Evolutionary conservation across 1,139 yeast genomes (phyloP).

Genomic region (Kodamaea sp.): DNA sequence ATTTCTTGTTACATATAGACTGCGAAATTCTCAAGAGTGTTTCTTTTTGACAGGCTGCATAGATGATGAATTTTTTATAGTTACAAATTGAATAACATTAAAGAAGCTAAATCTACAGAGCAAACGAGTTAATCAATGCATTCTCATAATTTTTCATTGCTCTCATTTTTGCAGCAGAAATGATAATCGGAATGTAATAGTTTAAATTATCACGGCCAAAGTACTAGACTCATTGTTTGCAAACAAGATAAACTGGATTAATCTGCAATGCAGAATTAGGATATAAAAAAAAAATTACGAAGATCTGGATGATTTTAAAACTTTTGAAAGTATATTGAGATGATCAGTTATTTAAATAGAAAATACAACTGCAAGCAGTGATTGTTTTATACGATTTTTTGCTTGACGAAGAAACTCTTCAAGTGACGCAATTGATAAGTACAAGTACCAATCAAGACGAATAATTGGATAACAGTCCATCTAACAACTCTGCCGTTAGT

Average conservation of each 20-base stretch:
- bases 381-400: slow-evolving; percentile 39
- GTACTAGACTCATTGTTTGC: not conserved
- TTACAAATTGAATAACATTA: no score
- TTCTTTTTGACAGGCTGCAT: no score
- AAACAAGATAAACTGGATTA: not conserved
- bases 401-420: slow-evolving; percentile 51
- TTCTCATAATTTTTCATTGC: no score
- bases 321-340: not conserved
- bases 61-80: no score
- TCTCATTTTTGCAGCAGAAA: no score
- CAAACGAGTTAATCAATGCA: no score
- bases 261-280: not conserved
- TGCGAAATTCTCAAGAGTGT: no score
- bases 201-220: not conserved
- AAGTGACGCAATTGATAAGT: slow-evolving; percentile 48
- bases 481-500: slow-evolving; percentile 45
- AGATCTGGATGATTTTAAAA: no score
- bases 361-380: not conserved
- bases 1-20: no score
- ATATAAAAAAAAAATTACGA: no score
- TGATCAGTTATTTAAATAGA: not conserved
- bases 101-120: no score
- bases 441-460: slow-evolving; percentile 48
- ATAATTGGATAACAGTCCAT: slow-evolving; percentile 46
- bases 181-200: no score